phyloP scores from a whole-genome alignment of 2,329 filamentous ascomycete genomes.

The Knufia fluminis region DNA sequence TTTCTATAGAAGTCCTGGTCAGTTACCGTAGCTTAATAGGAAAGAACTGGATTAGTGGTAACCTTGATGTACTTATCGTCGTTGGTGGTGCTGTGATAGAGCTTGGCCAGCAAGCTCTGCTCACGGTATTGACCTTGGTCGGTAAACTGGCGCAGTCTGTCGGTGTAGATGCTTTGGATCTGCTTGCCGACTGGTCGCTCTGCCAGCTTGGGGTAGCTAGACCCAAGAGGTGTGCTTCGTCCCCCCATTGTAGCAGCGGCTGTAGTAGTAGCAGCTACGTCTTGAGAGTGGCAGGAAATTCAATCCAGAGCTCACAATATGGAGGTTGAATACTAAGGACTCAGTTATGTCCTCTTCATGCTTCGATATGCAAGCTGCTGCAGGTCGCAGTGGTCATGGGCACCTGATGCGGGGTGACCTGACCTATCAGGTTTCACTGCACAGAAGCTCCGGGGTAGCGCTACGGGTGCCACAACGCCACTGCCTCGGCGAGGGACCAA shows the following conservation, averaged over 20 bases:
- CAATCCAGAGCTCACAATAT: background rate
- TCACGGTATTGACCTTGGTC: constrained; percentile 66
- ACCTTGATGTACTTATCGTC: constrained; percentile 11
- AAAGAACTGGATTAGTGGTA: too few relatives aligned
- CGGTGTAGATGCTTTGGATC: constrained; percentile 76
- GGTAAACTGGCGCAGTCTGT: constrained; percentile 74
- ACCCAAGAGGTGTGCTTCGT: constrained; percentile 20
- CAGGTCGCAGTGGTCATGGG: constrained; percentile 6
- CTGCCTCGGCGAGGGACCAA: too few relatives aligned
- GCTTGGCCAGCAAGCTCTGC: constrained; percentile 56
- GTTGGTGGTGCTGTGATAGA: constrained; percentile 6
- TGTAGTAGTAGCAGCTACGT: background rate
- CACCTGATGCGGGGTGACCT: constrained; percentile 5
- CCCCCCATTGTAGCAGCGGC: constrained; percentile 16
- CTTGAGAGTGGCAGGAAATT: background rate
- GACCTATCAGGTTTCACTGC: background rate
- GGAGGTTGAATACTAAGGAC: background rate
- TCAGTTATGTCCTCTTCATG: background rate
- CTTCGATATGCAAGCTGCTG: constrained; percentile 6
- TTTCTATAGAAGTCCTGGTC: constrained; percentile 58
- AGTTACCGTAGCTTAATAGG: constrained; percentile 4
- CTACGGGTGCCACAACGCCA: too few relatives aligned
- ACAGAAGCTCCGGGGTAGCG: too few relatives aligned
- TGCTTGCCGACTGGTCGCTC: constrained; percentile 58
- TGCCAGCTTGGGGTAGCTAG: constrained; percentile 42